Conservation (phyloP, 768 basidiomycete species). For the Cystobasidium ongulense region DNA sequence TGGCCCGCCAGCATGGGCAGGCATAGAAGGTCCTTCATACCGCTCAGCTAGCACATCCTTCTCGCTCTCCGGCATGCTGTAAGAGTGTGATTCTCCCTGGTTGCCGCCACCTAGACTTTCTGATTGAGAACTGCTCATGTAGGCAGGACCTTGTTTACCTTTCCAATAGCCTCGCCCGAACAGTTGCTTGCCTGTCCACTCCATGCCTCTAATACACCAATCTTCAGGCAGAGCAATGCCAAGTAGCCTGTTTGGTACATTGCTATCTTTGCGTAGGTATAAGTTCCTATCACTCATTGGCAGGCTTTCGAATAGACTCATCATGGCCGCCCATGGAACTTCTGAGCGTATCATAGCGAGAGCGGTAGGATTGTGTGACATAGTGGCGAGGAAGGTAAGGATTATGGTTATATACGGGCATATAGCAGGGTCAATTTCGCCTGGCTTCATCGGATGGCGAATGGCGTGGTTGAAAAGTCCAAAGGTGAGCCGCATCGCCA, state of each 20-base stretch:
- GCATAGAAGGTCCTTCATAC: conserved; percentile 64
- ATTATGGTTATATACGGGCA: conserved; percentile 82
- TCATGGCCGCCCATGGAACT: conserved; percentile 75
- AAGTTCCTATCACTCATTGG: conserved; percentile 40
- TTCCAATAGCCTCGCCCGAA: conserved; percentile 95
- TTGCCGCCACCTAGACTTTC: not conserved
- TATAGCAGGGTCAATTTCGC: conserved; percentile 50
- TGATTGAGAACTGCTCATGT: not conserved
- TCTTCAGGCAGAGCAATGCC: conserved; percentile 78
- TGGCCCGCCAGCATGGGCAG: conserved; percentile 61
- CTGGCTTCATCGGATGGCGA: conserved; percentile 53
- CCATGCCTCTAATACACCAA: conserved; percentile 91
- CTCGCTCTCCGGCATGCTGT: conserved; percentile 49
- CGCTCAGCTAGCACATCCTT: conserved; percentile 63
- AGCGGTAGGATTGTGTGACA: conserved; percentile 59
- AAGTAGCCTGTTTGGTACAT: conserved; percentile 54
- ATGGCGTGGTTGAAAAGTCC: conserved; percentile 61
- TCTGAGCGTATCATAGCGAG: conserved; percentile 61
- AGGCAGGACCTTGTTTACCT: conserved; percentile 43
- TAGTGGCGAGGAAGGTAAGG: conserved; percentile 77
- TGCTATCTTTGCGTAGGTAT: conserved; percentile 41
- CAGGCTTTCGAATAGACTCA: conserved; percentile 56
- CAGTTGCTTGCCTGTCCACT: conserved; percentile 76
- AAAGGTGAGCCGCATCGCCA: conserved; percentile 71
- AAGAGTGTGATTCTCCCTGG: not conserved